Base-by-base conservation (phyloP, 768 basidiomycete species). In the Punctularia strigosozonata region DNA sequence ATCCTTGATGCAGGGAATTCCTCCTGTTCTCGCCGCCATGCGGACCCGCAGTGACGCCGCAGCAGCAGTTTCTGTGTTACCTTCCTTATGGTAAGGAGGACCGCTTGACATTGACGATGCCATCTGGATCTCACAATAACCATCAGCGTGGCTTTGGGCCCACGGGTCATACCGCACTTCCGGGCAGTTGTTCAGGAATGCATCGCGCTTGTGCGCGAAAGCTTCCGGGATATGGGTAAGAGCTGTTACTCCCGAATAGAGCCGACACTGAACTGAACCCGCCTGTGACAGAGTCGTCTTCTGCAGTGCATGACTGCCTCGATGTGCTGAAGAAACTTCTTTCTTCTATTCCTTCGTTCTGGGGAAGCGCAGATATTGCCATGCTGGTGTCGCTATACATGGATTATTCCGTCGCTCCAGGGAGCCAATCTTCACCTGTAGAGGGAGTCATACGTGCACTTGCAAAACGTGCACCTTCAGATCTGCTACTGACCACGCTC, bases 131-230 rank as follows among this genome's bases (percentile, higher is more conserved):
- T 42, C 25, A 40, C 26, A 23, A 25, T 41, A 21, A 40, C 22
- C 26, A 18, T 13, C 49, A 94, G 89, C 15, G 55, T 66, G 15
- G 77, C 80, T 33, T 71, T 97, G 17, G 89, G 87, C 0, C 88
- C 92, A 8, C 79, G 94, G 0, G 68, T 90, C 36, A 89, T 99
- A 36, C 89, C 94, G 4, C 70, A 76, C 58, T 80, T 95, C 60
- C 75, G 75, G 38, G 68, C 75, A 12, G 72, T 92, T 33, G 69
- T 84, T 13, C 58, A 73, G 4, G 66, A 77, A 38, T 74, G 74
- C 42, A 60, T 77, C 24, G 40, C 55, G 17, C 53, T 75, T 21
- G 59, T 79, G 33, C 66, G 62, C 15, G 65, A 70, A 30, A 54
- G 49, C 6, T 51, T 8, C 18, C 36, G 26, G 39, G 51, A 46